A percentile compares a stretch with the other conserved stretches of the same genome.
These are phyloP conservation scores for Cryptococcus jaspeensis DNA, from an alignment of 1,284 basidiomycete genomes.

Conservation along the genomic window DNA sequence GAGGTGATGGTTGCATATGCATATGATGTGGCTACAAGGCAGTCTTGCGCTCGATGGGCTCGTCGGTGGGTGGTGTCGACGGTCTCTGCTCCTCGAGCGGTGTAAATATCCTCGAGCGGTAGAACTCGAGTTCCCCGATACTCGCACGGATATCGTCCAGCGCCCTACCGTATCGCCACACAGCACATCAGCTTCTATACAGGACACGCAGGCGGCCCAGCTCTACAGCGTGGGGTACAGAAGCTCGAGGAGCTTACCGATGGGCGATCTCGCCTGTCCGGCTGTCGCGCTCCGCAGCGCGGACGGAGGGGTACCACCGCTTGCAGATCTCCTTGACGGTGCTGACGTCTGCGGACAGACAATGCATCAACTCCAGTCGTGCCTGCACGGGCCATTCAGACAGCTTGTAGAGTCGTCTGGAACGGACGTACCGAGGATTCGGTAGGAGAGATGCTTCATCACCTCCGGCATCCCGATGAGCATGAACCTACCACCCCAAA, in stretches of 20 bases:
- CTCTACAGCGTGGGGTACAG: neutral
- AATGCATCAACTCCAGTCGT: neutral
- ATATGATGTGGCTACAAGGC: neutral
- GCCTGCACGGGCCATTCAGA: neutral
- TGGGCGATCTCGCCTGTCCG: slow-evolving; percentile 39
- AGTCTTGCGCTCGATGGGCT: slow-evolving; percentile 16
- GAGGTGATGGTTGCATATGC: neutral
- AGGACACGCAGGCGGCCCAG: neutral
- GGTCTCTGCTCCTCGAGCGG: slow-evolving; percentile 25
- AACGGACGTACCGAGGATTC: slow-evolving; percentile 51
- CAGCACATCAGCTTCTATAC: neutral
- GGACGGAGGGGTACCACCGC: slow-evolving; percentile 52
- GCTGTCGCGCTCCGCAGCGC: slow-evolving; percentile 25
- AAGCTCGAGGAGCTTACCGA: slow-evolving; percentile 28
- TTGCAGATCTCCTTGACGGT: slow-evolving; percentile 52
- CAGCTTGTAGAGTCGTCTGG: too few relatives aligned
- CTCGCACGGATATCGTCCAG: slow-evolving; percentile 54
- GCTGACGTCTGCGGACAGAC: slow-evolving; percentile 37
- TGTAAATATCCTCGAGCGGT: slow-evolving; percentile 50
- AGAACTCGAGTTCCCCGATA: slow-evolving; percentile 53
- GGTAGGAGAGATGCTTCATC: slow-evolving; percentile 53
- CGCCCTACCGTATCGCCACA: slow-evolving; percentile 36
- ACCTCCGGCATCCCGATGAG: slow-evolving; percentile 53
- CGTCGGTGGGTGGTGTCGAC: neutral
- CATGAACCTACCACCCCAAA: slow-evolving; percentile 47